Base-by-base conservation (phyloP, 768 basidiomycete species). In the Lentinus brumalis region DNA sequence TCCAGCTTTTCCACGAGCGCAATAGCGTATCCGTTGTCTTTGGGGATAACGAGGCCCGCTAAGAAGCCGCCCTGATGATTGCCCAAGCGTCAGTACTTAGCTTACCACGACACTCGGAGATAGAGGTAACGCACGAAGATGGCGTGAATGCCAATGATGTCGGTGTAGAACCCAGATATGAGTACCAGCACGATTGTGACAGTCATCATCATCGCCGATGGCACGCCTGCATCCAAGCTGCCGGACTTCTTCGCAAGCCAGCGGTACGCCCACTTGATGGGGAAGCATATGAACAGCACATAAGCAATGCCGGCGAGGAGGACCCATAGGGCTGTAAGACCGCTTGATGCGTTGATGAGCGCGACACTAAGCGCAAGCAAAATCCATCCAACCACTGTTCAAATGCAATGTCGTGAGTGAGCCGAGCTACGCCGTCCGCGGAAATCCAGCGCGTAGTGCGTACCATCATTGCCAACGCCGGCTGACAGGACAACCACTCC, bases 1-100 rank as follows among this genome's bases (percentile, higher is more conserved):
- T 97, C 94, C 30, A 95, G 73, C 73, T 91, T 95, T 66, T 93
- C 91, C 0, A 91, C 87, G 15, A 96, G 69, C 0, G 89, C 81
- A 58, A 93, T 90, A 6, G 86, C 89, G 69, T 86, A 92, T 0
- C 92, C 92, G 59, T 90, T 88, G 40, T 92, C 86, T 60, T 90
- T 86, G 5, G 94, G 94, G 31, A 95, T 84, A 66, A 94, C 83
- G 18, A 96, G 74, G 15, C 93, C 93, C 18, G 88, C 88, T 38
- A 94, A 65, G 77, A 95, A 95, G 2, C 88, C 92, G 54, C 91
- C 89, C 86, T 60, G 21, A 26, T 26, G 21, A 42, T 16, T 7
- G 30, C 31, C 26, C 40, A 31, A 18, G 32, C 47, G 57, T 30
- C 54, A 74, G 75, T 47, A 72, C 66, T 15, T 0, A 32, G 31